Evolutionary conservation across 2,329 filamentous ascomycete genomes (phyloP).

Genomic region (Epichloe elymi): DNA sequence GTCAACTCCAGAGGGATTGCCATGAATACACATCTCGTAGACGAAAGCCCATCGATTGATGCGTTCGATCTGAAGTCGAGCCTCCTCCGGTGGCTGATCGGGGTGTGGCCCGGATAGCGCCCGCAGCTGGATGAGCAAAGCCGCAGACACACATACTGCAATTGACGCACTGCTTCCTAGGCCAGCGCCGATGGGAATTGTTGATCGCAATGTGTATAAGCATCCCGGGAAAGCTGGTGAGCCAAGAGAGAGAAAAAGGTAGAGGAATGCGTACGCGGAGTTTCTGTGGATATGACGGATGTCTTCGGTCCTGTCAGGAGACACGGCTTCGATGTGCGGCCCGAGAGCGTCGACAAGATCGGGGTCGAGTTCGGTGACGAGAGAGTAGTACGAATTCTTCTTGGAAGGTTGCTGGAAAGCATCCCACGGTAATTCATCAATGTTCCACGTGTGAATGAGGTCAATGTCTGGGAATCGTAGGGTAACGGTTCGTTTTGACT

Average conservation of each 20-base stretch:
- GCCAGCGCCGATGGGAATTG: slow-evolving; percentile 83
- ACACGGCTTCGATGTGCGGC: slow-evolving; percentile 64
- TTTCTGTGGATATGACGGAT: slow-evolving; percentile 72
- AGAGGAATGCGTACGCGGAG: slow-evolving; percentile 78
- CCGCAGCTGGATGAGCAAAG: slow-evolving; percentile 75
- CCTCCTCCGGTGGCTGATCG: slow-evolving; percentile 78
- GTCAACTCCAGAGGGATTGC: slow-evolving; percentile 90
- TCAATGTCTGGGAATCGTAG: slow-evolving; percentile 86
- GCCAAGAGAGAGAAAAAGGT: slow-evolving; percentile 80
- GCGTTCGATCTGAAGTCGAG: slow-evolving; percentile 78
- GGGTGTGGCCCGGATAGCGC: slow-evolving; percentile 82
- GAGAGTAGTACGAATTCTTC: slow-evolving; percentile 91
- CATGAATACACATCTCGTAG: slow-evolving; percentile 92
- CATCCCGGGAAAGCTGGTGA: slow-evolving; percentile 67
- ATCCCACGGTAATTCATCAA: slow-evolving; percentile 80
- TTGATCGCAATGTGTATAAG: slow-evolving; percentile 83
- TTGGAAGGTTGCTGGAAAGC: slow-evolving; percentile 67
- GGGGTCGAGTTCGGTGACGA: slow-evolving; percentile 70
- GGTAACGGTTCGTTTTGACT: slow-evolving; percentile 77
- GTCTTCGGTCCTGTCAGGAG: slow-evolving; percentile 49
- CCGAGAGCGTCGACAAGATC: slow-evolving; percentile 71
- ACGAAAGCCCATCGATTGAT: slow-evolving; percentile 99
- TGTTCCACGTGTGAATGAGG: slow-evolving; percentile 84
- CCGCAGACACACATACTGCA: slow-evolving; percentile 73
- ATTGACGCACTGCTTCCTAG: slow-evolving; percentile 92